Percentiles rank a stretch among this genome's conserved stretches.
Evolutionary conservation across 768 basidiomycete species (phyloP).

Genomic region (Termitomyces sp.): DNA sequence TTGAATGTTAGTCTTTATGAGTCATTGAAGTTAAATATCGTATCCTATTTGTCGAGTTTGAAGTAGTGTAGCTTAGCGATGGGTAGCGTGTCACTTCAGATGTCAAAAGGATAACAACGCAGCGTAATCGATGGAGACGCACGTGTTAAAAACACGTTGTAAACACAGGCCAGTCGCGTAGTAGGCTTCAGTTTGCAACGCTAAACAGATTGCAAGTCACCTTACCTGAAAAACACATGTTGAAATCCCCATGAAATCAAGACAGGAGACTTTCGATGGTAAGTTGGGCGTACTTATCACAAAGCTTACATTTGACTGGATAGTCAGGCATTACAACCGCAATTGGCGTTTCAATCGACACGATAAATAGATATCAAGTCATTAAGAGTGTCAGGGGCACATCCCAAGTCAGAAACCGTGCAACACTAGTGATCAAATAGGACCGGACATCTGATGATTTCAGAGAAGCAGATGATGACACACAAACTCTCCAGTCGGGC

Average conservation of each 20-base stretch:
- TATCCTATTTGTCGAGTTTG: conserved; percentile 10
- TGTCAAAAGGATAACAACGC: not conserved
- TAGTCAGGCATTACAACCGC: not conserved
- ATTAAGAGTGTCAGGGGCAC: not conserved
- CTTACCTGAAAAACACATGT: conserved; percentile 5
- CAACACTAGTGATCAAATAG: not conserved
- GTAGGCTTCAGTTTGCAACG: not conserved
- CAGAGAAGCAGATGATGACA: not conserved
- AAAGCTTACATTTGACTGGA: not conserved
- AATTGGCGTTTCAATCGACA: conserved; percentile 8
- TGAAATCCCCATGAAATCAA: conserved; percentile 3
- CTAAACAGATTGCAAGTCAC: conserved; percentile 2
- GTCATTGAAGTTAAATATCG: not conserved
- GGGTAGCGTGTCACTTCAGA: conserved; percentile 3
- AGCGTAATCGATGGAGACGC: conserved; percentile 23
- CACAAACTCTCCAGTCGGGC: not conserved
- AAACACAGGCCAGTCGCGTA: conserved; percentile 1
- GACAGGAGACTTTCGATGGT: not conserved
- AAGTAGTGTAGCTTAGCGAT: conserved; percentile 5
- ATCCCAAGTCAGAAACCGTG: not conserved
- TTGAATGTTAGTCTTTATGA: not conserved
- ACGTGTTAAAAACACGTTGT: conserved; percentile 21
- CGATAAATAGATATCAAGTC: not conserved
- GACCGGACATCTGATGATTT: not conserved
- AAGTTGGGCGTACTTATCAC: not conserved